Evolutionary conservation across 2,329 filamentous ascomycete species (phyloP).

Genomic region (Botrytis deweyae): DNA sequence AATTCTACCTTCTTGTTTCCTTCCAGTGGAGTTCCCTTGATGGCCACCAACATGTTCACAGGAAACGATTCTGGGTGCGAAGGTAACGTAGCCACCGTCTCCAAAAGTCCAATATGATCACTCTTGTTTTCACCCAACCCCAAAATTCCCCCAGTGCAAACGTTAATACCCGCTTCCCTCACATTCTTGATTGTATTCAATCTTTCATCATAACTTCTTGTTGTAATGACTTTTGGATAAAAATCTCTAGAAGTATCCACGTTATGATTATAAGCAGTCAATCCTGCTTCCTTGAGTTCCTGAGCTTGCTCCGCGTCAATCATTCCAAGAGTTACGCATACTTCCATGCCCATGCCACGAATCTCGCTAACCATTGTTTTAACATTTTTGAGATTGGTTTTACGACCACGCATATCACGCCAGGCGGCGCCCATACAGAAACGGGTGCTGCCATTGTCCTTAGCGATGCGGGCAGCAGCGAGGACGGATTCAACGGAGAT

Average conservation of each 20-base stretch:
- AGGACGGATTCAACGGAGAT: conserved; percentile 79
- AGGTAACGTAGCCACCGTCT: conserved; percentile 79
- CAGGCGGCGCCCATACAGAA: conserved; percentile 97
- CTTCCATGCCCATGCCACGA: conserved; percentile 79
- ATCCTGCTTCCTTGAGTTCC: conserved; percentile 77
- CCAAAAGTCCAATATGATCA: conserved; percentile 79
- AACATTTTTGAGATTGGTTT: conserved; percentile 79
- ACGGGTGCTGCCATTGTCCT: conserved; percentile 79
- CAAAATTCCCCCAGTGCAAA: conserved; percentile 86
- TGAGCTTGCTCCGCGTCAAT: conserved; percentile 77
- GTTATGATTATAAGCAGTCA: conserved; percentile 95
- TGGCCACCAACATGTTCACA: conserved; percentile 86
- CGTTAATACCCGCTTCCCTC: conserved; percentile 81
- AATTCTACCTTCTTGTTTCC: conserved; percentile 73
- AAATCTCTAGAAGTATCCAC: conserved; percentile 87
- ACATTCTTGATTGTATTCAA: conserved; percentile 77
- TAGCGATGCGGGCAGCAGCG: conserved; percentile 72
- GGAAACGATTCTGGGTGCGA: conserved; percentile 87
- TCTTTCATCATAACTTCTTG: conserved; percentile 82
- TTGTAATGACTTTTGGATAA: conserved; percentile 84
- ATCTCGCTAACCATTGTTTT: conserved; percentile 84
- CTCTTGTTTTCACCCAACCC: conserved; percentile 76
- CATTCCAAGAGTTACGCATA: conserved; percentile 92
- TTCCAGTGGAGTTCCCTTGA: conserved; percentile 83
- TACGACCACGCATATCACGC: conserved; percentile 90